Evolutionary conservation across 306 rosid genomes (phyloP).

Genomic region (Fragaria iinumae): DNA sequence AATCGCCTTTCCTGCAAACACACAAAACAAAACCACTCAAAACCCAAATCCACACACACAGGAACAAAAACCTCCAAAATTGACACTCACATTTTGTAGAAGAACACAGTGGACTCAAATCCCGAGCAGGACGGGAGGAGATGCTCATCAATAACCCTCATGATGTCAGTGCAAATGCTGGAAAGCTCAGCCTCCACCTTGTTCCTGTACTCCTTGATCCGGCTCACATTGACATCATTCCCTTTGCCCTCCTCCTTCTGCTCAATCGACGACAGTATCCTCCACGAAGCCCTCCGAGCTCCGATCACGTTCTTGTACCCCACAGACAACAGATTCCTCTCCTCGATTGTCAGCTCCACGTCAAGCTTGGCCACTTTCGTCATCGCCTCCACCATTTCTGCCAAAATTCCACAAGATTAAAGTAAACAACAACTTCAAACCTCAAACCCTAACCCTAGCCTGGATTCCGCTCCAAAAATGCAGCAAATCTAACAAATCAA

Average conservation of each 20-base stretch:
- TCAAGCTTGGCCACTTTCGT: constrained; percentile 55
- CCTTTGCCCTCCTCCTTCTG: constrained; percentile 57
- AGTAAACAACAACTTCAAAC: background rate
- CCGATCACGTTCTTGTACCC: constrained; percentile 59
- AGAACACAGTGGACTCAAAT: constrained; percentile 34
- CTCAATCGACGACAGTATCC: constrained; percentile 57
- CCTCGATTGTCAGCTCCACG: constrained; percentile 57
- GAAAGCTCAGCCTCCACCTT: constrained; percentile 56
- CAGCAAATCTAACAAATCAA: background rate
- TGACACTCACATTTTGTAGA: constrained; percentile 46
- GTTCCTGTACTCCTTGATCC: constrained; percentile 48
- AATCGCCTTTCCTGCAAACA: constrained; percentile 59
- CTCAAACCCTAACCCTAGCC: constrained; percentile 6
- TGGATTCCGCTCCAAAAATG: background rate
- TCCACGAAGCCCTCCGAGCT: constrained; percentile 66
- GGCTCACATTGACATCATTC: constrained; percentile 43
- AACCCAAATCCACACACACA: background rate
- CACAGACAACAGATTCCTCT: constrained; percentile 56
- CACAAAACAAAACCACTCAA: constrained; percentile 5
- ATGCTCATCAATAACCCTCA: constrained; percentile 52
- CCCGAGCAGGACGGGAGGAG: constrained; percentile 28
- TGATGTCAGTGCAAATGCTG: constrained; percentile 48
- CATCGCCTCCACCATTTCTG: constrained; percentile 70
- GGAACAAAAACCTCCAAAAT: background rate
- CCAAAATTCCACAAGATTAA: background rate